These are phyloP conservation scores for Mucor racemosus DNA, from an alignment of 371 early-diverging fungal species.

Conservation along the genomic window DNA sequence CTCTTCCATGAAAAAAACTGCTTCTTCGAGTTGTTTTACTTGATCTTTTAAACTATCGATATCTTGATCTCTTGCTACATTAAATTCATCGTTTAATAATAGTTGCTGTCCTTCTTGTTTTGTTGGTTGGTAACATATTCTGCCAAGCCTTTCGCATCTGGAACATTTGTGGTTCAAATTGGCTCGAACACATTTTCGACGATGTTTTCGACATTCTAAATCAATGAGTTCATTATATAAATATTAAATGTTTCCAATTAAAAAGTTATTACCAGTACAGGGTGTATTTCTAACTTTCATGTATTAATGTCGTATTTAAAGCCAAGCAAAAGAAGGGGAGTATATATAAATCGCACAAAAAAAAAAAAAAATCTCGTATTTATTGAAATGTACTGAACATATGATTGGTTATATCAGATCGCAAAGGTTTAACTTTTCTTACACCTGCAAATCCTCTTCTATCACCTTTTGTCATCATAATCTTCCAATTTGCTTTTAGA, in stretches of 20 bases:
- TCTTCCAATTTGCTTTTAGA: slow-evolving; percentile 65
- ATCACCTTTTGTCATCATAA: slow-evolving; percentile 66
- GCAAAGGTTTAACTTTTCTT: slow-evolving; percentile 18
- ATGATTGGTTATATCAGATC: slow-evolving; percentile 17
- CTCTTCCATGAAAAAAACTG: slow-evolving; percentile 6
- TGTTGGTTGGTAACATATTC: slow-evolving; percentile 1
- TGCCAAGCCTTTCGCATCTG: slow-evolving; percentile 16
- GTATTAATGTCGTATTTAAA: neutral
- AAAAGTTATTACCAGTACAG: neutral
- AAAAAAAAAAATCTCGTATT: neutral
- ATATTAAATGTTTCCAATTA: neutral
- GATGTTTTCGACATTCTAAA: slow-evolving; percentile 25
- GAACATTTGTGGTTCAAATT: neutral
- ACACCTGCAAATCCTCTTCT: slow-evolving; percentile 66
- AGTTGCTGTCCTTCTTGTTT: neutral
- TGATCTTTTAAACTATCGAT: neutral
- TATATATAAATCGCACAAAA: neutral
- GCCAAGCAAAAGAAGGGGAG: neutral
- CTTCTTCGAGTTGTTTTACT: slow-evolving; percentile 4
- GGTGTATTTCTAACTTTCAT: slow-evolving; percentile 4
- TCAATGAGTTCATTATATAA: neutral
- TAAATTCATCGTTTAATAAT: too few species aligned
- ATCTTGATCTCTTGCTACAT: neutral
- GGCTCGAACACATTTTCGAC: slow-evolving; percentile 22
- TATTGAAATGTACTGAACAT: slow-evolving; percentile 16